Conservation (phyloP, 2,329 filamentous ascomycete species). For the Ascomycota sp. region DNA sequence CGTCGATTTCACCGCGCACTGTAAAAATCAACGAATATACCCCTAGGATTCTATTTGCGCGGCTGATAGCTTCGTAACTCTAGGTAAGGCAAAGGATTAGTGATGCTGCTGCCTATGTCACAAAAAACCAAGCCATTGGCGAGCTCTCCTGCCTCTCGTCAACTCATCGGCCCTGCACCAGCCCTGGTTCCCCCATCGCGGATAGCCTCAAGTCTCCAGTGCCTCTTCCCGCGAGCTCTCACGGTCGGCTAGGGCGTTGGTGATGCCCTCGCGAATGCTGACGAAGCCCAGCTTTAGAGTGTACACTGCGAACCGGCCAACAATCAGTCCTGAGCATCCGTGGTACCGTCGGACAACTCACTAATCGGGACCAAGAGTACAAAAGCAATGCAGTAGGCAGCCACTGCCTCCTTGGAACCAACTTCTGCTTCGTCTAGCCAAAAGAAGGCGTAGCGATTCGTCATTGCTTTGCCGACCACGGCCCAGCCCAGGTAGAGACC, state of each 20-base stretch:
- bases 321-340: neutral
- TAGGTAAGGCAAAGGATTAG: no score
- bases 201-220: constrained; percentile 2
- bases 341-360: constrained; percentile 11
- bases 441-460: constrained; percentile 26
- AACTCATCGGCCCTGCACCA: no score
- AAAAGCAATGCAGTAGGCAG: constrained; percentile 23
- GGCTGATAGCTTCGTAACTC: no score
- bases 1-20: no score
- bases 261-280: constrained; percentile 24
- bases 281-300: constrained; percentile 27
- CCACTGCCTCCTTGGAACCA: constrained; percentile 21
- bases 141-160: no score
- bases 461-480: constrained; percentile 23
- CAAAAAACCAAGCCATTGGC: no score
- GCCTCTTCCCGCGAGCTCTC: constrained; percentile 4
- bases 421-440: constrained; percentile 26
- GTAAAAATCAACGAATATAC: no score
- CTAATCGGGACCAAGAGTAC: constrained; percentile 21
- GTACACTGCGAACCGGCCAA: constrained; percentile 16
- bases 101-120: no score
- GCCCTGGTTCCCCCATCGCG: no score
- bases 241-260: constrained; percentile 7
- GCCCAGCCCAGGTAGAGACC: constrained; percentile 29
- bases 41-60: no score